Conservation (phyloP, 2,329 filamentous ascomycete genomes). For the Verticillium zaregamsianum region DNA sequence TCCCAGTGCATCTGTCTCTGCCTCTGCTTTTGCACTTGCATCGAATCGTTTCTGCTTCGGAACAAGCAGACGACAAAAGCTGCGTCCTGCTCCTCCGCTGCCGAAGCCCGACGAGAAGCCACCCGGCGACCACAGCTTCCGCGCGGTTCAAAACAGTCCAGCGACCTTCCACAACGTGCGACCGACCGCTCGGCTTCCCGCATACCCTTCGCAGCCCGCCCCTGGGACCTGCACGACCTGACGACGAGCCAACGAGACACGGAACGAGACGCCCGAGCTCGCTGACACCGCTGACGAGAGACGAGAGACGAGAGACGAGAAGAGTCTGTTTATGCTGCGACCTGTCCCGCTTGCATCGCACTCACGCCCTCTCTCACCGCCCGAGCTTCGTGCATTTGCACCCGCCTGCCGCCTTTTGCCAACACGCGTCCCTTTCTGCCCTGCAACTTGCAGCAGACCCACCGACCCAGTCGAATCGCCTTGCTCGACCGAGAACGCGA, state of each 20-base stretch:
- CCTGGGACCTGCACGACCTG: slow-evolving; percentile 3
- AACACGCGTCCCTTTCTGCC: not conserved
- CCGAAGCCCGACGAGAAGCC: not conserved
- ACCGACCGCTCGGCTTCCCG: slow-evolving; percentile 4
- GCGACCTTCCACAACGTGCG: not conserved
- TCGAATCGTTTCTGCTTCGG: not conserved
- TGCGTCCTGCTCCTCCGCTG: not conserved
- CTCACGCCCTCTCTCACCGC: not conserved
- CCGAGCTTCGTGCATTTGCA: not conserved
- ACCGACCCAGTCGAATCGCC: not conserved
- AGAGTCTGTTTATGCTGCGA: not conserved
- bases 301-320: not conserved
- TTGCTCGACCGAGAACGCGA: slow-evolving; percentile 12
- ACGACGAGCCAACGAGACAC: slow-evolving; percentile 3
- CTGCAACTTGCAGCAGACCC: not conserved
- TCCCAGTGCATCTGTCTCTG: not conserved
- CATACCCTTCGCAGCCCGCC: slow-evolving; percentile 2
- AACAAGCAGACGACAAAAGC: not conserved
- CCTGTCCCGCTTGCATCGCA: not conserved
- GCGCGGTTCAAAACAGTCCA: not conserved
- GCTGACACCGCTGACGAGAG: not conserved
- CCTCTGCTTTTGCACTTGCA: not conserved
- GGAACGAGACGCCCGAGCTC: not conserved
- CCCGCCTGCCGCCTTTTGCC: not conserved
- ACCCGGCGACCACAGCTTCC: not conserved